phyloP scores from a whole-genome alignment of 192 early-diverging fungal species.

The Ambispora gerdemannii region DNA sequence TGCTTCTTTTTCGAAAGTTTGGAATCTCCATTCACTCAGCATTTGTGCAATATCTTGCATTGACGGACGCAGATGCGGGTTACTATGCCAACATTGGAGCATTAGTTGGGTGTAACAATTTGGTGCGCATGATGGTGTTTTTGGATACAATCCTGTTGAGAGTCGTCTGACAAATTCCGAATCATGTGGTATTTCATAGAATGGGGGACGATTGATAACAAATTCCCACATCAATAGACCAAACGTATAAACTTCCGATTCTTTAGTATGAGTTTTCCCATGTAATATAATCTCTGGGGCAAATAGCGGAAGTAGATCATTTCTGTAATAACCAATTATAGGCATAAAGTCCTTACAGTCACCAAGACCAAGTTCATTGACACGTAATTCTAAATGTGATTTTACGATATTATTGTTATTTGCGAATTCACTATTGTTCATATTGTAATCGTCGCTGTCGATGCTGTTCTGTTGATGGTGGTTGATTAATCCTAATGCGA shows the following conservation, averaged over 20 bases:
- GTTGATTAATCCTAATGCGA: slow-evolving; percentile 1
- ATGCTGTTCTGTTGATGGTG: background rate
- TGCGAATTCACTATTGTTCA: background rate
- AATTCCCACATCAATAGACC: slow-evolving; percentile 31
- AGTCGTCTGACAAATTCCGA: background rate
- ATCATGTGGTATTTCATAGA: slow-evolving; percentile 7
- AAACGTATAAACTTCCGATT: slow-evolving; percentile 17
- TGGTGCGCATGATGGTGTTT: background rate
- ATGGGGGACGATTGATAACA: slow-evolving; percentile 16
- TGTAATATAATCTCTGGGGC: slow-evolving; percentile 20
- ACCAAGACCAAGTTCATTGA: slow-evolving; percentile 23
- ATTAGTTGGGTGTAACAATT: slow-evolving; percentile 20
- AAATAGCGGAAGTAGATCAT: slow-evolving; percentile 18
- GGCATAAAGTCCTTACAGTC: slow-evolving; percentile 11
- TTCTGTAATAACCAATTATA: slow-evolving; percentile 22
- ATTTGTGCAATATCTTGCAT: background rate
- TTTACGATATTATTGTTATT: slow-evolving; percentile 8
- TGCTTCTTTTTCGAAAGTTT: background rate
- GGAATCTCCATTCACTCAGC: slow-evolving; percentile 13
- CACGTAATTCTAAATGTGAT: slow-evolving; percentile 22
- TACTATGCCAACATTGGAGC: slow-evolving; percentile 3
- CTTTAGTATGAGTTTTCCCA: background rate
- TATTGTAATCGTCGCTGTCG: background rate
- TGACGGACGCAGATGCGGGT: background rate
- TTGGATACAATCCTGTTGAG: background rate